Base-by-base conservation (phyloP, 2,329 filamentous ascomycete genomes). In the Nakataea oryzae region DNA sequence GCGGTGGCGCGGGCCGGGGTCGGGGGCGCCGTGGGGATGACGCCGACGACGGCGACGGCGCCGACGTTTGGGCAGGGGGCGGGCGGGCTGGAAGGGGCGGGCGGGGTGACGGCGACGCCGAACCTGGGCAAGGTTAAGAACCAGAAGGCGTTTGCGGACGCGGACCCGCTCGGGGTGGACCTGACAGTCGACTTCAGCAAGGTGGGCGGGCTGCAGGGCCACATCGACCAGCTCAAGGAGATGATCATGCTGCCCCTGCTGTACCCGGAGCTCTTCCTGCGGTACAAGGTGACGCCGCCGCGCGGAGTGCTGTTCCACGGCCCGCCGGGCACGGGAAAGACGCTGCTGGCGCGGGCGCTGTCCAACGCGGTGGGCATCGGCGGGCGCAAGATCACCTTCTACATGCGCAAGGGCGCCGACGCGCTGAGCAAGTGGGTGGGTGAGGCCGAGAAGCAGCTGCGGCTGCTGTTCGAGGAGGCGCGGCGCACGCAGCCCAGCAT, bases 371-470 rank as follows among this genome's bases (percentile, higher is more conserved):
- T 96, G 63, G 93, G 91, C 66, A 86, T 89, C 14, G 89, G 93
- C 59, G 93, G 93, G 27, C 88, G 89, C 67, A 97, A 97, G 73
- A 95, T 99, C 66, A 97, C 93, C 0, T 99, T 99, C 69, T 99
- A 97, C 75, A 99, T 99, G 95, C 89, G 95, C 64, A 99, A 99
- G 75, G 96, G 95, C 72, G 96, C 95, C 28, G 95, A 99, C 81
- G 93, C 93, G 21, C 79, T 99, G 65, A 97, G 93, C 75, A 99
- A 99, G 76, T 99, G 95, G 95, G 95, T 99, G 61, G 95, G 95
- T 71, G 95, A 99, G 75, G 95, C 96, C 12, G 95, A 99, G 76
- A 89, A 93, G 75, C 95, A 99, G 72, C 84, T 99, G 61, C 87
- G 95, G 57, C 78, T 97, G 63, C 81, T 99, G 6, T 99, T 99